A percentile compares a stretch with the other conserved stretches of the same genome.
phyloP scores from a whole-genome alignment of 768 basidiomycete genomes.

The Podaxis pistillaris region DNA sequence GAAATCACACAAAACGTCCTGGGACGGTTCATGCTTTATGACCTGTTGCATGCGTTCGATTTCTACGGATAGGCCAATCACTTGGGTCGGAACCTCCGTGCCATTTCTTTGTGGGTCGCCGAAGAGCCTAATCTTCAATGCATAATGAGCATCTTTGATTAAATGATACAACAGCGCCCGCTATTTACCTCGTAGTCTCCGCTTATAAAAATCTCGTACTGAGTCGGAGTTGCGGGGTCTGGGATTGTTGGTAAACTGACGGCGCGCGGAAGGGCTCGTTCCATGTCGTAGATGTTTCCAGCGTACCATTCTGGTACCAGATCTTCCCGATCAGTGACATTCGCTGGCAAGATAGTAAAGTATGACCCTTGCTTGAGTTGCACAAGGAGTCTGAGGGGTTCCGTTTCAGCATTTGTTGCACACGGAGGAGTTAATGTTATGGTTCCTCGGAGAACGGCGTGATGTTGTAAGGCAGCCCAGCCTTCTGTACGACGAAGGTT shows the following conservation, averaged over 20 bases:
- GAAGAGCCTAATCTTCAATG: conserved; percentile 71
- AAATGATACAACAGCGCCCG: conserved; percentile 1
- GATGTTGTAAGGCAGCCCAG: conserved; percentile 85
- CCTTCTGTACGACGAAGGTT: conserved; percentile 74
- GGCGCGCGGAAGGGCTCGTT: conserved; percentile 45
- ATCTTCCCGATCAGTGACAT: conserved; percentile 17
- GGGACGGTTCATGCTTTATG: conserved; percentile 43
- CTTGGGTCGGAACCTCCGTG: conserved; percentile 51
- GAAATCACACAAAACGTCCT: conserved; percentile 65
- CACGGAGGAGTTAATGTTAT: conserved; percentile 55
- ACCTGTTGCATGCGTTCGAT: conserved; percentile 28
- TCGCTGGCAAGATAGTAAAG: conserved; percentile 61
- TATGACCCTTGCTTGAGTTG: conserved; percentile 73
- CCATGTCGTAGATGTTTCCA: conserved; percentile 84
- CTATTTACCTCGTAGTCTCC: conserved; percentile 75
- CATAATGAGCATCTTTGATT: conserved; percentile 1
- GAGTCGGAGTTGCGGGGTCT: conserved; percentile 38
- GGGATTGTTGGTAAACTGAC: conserved; percentile 50
- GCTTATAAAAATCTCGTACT: conserved; percentile 71
- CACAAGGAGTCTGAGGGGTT: conserved; percentile 41
- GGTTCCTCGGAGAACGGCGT: conserved; percentile 64
- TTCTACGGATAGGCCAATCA: conserved; percentile 48
- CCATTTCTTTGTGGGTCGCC: conserved; percentile 59
- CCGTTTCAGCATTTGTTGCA: conserved; percentile 10
- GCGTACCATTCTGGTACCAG: conserved; percentile 61